Evolutionary conservation across 2,329 filamentous ascomycete species (phyloP).

Genomic region (Colletotrichum australisinense): DNA sequence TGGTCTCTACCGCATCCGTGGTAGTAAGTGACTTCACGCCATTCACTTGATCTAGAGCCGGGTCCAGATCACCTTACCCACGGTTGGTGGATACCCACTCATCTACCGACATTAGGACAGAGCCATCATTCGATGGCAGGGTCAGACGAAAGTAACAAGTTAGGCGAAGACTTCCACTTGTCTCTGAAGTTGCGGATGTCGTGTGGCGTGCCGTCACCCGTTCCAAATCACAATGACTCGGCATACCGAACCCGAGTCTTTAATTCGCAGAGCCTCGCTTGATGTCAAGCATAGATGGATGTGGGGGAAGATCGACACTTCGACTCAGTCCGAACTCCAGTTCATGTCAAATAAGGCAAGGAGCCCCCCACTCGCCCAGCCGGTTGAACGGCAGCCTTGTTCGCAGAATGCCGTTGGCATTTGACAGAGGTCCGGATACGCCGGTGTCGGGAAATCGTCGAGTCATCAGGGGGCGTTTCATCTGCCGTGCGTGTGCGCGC

Average conservation of each 20-base stretch:
- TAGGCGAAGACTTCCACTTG: no score
- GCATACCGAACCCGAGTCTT: neutral
- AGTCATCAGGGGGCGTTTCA: neutral
- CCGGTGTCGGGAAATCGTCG: neutral
- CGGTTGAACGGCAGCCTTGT: neutral
- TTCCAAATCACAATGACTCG: neutral
- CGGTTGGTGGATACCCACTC: no score
- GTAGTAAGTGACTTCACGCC: no score
- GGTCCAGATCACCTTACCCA: no score
- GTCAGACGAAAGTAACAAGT: no score
- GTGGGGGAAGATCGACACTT: neutral
- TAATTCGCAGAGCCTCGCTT: neutral
- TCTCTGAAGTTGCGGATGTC: no score
- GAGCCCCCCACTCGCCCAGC: neutral
- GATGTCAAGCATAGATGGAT: neutral
- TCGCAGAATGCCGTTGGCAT: neutral
- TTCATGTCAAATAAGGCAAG: neutral
- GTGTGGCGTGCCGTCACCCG: neutral
- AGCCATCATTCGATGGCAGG: no score
- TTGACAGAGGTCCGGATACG: neutral
- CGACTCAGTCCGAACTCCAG: neutral
- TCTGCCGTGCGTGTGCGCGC: neutral
- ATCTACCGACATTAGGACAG: no score
- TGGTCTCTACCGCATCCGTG: no score
- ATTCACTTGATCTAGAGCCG: no score